Evolutionary conservation across 2,329 filamentous ascomycete genomes (phyloP), one percentile per base, ranked within the genome.

Genomic region (Apiospora saccharicola): DNA sequence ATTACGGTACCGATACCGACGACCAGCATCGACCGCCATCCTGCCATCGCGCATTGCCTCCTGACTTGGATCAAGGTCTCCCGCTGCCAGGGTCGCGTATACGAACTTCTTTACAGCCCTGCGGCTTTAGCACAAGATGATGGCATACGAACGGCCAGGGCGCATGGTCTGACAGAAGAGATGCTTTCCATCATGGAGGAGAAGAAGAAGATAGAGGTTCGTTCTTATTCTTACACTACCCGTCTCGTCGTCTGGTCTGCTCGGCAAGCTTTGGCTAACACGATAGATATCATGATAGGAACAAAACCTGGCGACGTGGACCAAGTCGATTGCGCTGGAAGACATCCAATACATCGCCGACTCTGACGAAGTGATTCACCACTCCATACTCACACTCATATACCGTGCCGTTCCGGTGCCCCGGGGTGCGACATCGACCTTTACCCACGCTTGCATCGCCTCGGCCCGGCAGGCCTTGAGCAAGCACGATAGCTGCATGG

Each of bases 11-110:
- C 86, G 3, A 80, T 83, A 26, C 68, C 68, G 14, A 49, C 47
- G 4, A 24, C 68, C 4, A 53, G 12, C 14, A n/a, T 57, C 46
- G 68, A 70, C 30, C 46, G 47, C 46, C 47, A 70, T 22, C 46
- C 46, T 4, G 47, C 49, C 34, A 43, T 53, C 7, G 68, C 57
- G 14, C 68, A 70, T 5, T 70, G 30, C 43, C 81, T 75, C 7
- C 78, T 80, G 67, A 78, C 22, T 82, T 92, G 90, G 89, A 85
- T 91, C 53, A 83, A 83, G 37, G 83, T 89, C 8, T 86, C 88
- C 12, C 85, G 85, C 34, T 83, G 92, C 13, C 87, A 91, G 74
- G 88, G 89, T 19, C 83, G 87, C 19, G 86, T 90, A 6, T 92
- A 92, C 75, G 86, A 90, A 75, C 81, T 87, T 51, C 79, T 90